These are phyloP conservation scores for Triglochin maritima DNA, from an alignment of 106 monocot species.

Conservation along the genomic window DNA sequence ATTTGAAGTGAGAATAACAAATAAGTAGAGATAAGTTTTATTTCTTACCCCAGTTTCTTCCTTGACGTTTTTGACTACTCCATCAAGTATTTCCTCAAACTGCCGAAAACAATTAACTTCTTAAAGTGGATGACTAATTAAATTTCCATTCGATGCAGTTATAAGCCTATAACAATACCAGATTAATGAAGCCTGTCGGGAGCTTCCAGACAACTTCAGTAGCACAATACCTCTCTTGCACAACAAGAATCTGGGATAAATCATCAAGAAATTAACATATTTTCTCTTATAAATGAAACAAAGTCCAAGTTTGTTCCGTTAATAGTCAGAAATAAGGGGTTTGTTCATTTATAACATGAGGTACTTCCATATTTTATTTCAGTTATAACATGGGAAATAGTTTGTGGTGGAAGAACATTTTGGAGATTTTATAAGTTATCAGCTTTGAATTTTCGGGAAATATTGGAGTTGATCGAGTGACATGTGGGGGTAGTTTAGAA, in stretches of 20 bases:
- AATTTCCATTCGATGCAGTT: not conserved
- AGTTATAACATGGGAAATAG: too few relatives aligned
- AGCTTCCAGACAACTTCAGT: slow-evolving; percentile 62
- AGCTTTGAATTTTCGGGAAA: too few relatives aligned
- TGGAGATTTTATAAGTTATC: too few relatives aligned
- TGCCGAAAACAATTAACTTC: slow-evolving; percentile 13
- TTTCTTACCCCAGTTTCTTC: slow-evolving; percentile 94
- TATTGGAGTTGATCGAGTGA: too few relatives aligned
- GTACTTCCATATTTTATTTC: too few relatives aligned
- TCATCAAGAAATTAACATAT: not conserved
- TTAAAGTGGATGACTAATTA: not conserved
- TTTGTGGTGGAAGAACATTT: too few relatives aligned
- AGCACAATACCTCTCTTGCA: slow-evolving; percentile 65
- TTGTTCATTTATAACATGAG: too few relatives aligned
- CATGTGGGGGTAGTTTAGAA: too few relatives aligned
- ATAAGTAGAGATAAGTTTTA: not conserved
- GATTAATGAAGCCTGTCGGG: slow-evolving; percentile 80
- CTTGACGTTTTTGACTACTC: slow-evolving; percentile 79
- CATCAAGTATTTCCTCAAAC: slow-evolving; percentile 78
- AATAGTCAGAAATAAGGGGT: too few relatives aligned
- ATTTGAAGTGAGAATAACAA: not conserved
- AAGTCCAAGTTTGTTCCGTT: too few relatives aligned
- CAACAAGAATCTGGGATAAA: slow-evolving; percentile 60
- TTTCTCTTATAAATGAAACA: too few relatives aligned
- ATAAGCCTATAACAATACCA: slow-evolving; percentile 44